Percentiles rank a stretch among this genome's conserved stretches.
These are phyloP conservation scores for Sporothrix brunneoviolacea DNA, from an alignment of 2,329 filamentous ascomycete genomes.

Conservation along the genomic window DNA sequence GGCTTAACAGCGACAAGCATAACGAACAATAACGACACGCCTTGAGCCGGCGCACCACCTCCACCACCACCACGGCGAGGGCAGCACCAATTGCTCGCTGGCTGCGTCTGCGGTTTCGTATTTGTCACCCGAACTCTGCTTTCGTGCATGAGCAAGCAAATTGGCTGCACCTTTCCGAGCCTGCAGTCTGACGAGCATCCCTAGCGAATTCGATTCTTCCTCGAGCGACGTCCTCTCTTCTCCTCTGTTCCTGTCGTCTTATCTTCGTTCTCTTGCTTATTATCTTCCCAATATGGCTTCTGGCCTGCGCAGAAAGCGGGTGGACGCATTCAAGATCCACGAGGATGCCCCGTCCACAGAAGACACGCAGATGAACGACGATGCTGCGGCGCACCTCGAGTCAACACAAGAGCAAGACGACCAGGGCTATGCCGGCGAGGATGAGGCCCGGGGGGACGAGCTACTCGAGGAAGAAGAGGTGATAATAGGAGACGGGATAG, in stretches of 20 bases:
- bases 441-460: conserved; percentile 43
- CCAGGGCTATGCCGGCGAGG: conserved; percentile 35
- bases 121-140: too few relatives aligned
- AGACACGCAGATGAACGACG: conserved; percentile 44
- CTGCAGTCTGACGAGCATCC: too few relatives aligned
- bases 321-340: conserved; percentile 41
- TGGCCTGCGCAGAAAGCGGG: conserved; percentile 23
- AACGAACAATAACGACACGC: too few relatives aligned
- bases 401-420: conserved; percentile 22
- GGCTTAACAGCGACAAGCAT: background rate
- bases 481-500: conserved; percentile 13
- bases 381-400: conserved; percentile 27
- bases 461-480: conserved; percentile 24
- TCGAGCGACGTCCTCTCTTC: too few relatives aligned
- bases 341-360: conserved; percentile 42
- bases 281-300: conserved; percentile 14
- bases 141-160: background rate
- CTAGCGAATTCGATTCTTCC: background rate
- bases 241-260: too few relatives aligned
- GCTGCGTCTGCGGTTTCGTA: too few relatives aligned
- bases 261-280: background rate
- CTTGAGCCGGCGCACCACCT: background rate
- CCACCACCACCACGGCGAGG: background rate
- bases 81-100: background rate
- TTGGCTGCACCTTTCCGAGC: background rate